Conservation (phyloP, 2,329 filamentous ascomycete species). For the Rasamsonia emersonii region DNA sequence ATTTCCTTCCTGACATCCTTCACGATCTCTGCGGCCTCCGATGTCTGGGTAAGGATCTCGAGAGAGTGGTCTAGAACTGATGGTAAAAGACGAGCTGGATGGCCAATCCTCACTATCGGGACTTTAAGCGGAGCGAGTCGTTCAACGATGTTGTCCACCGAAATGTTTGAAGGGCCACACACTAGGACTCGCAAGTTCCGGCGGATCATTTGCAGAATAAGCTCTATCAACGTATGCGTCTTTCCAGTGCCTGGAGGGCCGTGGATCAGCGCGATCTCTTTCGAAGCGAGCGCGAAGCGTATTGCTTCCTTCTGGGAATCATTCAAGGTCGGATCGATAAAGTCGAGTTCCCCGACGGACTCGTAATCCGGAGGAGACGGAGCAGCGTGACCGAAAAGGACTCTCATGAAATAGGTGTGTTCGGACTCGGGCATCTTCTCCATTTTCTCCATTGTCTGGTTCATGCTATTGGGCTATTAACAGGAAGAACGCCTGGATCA, state of each 20-base stretch:
- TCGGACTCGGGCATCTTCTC: slow-evolving; percentile 48
- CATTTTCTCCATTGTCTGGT: slow-evolving; percentile 54
- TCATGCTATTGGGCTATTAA: slow-evolving; percentile 41
- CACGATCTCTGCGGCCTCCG: slow-evolving; percentile 81
- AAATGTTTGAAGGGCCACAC: slow-evolving; percentile 95
- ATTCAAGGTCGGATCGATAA: slow-evolving; percentile 50
- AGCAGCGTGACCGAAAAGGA: slow-evolving; percentile 51
- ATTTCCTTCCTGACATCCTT: slow-evolving; percentile 86
- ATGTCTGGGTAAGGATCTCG: slow-evolving; percentile 82
- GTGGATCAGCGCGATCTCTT: slow-evolving; percentile 82
- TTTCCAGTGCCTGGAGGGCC: slow-evolving; percentile 95
- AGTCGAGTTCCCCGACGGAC: slow-evolving; percentile 39
- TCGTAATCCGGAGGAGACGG: slow-evolving; percentile 44
- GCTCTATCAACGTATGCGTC: slow-evolving; percentile 89
- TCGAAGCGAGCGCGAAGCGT: slow-evolving; percentile 72
- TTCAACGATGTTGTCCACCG: slow-evolving; percentile 97
- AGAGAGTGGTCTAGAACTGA: slow-evolving; percentile 84
- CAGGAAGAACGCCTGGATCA: background rate
- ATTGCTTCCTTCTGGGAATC: slow-evolving; percentile 56
- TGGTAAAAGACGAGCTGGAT: slow-evolving; percentile 82
- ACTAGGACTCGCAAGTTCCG: slow-evolving; percentile 69
- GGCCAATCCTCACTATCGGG: slow-evolving; percentile 80
- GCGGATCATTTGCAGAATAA: slow-evolving; percentile 83
- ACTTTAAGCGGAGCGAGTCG: slow-evolving; percentile 76
- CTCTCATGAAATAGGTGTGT: slow-evolving; percentile 50